Evolutionary conservation across 225 moss, liverwort and hornwort species (phyloP).

Genomic region (Marchantia paleacea): DNA sequence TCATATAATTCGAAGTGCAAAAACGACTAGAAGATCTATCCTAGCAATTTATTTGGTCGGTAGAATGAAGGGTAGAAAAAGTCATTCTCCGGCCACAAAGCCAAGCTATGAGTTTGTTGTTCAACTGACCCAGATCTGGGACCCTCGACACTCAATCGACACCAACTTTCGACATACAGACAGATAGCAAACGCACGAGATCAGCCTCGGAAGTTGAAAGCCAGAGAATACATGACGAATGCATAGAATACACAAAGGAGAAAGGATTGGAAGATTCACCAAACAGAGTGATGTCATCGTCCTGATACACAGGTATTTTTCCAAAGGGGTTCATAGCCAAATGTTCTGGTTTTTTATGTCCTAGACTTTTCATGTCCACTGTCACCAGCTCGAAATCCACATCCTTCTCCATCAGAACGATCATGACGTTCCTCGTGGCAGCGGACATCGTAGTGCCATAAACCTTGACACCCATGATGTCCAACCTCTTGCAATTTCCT

Average conservation of each 20-base stretch:
- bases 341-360: constrained; percentile 15
- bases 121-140: no score
- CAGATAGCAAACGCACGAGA: no score
- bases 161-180: no score
- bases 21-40: no score
- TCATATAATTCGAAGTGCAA: no score
- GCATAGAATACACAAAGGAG: not conserved
- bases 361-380: constrained; percentile 4
- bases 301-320: constrained; percentile 20
- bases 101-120: no score
- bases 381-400: constrained; percentile 27
- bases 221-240: not conserved
- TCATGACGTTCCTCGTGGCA: constrained; percentile 11
- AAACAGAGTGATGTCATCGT: constrained; percentile 22
- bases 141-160: no score
- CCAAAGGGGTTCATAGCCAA: constrained; percentile 25
- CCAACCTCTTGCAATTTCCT: not conserved
- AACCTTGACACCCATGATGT: constrained; percentile 9
- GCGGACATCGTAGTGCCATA: constrained; percentile 2
- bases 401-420: constrained; percentile 12
- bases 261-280: constrained; percentile 4
- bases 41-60: no score
- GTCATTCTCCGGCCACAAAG: no score
- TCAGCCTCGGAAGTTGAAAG: no score
- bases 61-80: no score